Base-by-base conservation (phyloP, 2,329 filamentous ascomycete genomes). In the Teratosphaeria zuluensis region DNA sequence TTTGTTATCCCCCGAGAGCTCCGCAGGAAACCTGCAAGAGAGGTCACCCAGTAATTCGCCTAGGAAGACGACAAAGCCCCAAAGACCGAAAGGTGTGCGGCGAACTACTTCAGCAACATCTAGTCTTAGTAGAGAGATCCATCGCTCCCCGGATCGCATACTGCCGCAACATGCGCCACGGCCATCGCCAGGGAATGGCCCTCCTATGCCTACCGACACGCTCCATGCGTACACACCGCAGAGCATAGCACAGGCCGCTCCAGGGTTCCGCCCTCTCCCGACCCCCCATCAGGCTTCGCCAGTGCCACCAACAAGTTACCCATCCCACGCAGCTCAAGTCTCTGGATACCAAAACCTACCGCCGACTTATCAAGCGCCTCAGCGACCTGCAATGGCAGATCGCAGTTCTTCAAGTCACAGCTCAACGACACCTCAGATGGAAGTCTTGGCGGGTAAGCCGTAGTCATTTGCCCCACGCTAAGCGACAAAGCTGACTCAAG, bases 401-500 rank as follows among this genome's bases (percentile, higher is more conserved):
- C 70, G 76, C 7, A 72, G 74, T 48, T 69, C 73, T 1, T 79
- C 77, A 46, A 73, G 72, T 61, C 70, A 75, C 6, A 72, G 74
- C 51, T 69, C 73, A 0, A 79, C 77, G 28, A 78, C 74, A 16
- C 73, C 76, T 32, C 73, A 75, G 53, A 78, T 79, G 75, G 77
- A 79, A 58, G 74, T 76, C 59, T 65, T 79, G 58, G 75, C 77
- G 66, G 76, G 76, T 78, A 66, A 64, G 69, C 69, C 28, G 24
- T 31, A 53, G 24, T 35, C 30, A 35, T 35, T n/a, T 14, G 32
- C 55, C 24, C 30, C 38, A 7, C 38, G 42, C 42, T 48, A 48
- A 21, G n/a, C 42, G 42, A 21, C 9, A 21, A 19, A 28, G 54
- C 59, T 60, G 42, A 62, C 57, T 56, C 53, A 14, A 31, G 11